Evolutionary conservation across 176 grass and related monocot genomes (phyloP).

Genomic region (Avena sativa): DNA sequence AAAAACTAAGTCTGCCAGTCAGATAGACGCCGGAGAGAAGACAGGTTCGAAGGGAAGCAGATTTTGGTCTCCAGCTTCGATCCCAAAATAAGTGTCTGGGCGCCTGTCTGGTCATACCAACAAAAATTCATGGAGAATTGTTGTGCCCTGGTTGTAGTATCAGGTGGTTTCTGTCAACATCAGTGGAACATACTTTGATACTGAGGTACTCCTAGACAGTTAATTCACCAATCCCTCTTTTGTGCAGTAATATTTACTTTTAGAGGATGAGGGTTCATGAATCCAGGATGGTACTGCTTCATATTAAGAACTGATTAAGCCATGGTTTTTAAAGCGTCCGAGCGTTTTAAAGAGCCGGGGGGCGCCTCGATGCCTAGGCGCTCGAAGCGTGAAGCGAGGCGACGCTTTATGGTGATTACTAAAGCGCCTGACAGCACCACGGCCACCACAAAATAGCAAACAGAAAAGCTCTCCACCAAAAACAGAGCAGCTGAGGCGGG

Average conservation of each 20-base stretch:
- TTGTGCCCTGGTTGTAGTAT: neutral
- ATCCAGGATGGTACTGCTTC: neutral
- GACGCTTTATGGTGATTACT: too few species aligned
- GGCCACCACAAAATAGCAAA: too few species aligned
- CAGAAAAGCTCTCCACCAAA: too few species aligned
- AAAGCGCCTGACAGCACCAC: too few species aligned
- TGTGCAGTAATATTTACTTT: constrained; percentile 2
- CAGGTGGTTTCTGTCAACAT: neutral
- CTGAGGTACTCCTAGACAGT: neutral
- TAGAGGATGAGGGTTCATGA: neutral
- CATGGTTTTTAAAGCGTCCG: too few species aligned
- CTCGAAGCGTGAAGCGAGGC: too few species aligned
- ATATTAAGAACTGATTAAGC: constrained; percentile 18
- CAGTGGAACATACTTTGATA: neutral
- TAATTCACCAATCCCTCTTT: constrained; percentile 14
- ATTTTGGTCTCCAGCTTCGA: neutral
- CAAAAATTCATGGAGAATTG: neutral
- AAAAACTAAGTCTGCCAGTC: neutral
- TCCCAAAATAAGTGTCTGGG: constrained; percentile 1
- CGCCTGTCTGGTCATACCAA: neutral
- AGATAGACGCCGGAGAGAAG: neutral
- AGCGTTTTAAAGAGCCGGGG: too few species aligned
- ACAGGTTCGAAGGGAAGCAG: neutral
- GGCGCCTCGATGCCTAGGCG: too few species aligned
- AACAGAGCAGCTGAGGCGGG: too few species aligned